These are phyloP conservation scores for Trichaptum fuscoviolaceum DNA, from an alignment of 768 basidiomycete species.

Conservation along the genomic window DNA sequence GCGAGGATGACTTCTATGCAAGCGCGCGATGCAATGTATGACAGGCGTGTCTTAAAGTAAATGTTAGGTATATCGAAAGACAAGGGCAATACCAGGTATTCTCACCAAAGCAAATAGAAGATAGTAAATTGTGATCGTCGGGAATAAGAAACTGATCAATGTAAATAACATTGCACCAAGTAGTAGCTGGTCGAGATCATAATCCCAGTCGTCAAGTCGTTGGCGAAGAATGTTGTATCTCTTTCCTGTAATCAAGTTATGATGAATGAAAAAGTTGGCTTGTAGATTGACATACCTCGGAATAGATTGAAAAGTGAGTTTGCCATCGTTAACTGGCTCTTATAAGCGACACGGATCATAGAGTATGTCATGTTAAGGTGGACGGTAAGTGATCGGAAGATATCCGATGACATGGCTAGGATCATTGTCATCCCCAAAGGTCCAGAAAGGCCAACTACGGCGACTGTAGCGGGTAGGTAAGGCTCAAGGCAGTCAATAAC, in stretches of 20 bases:
- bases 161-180: slow-evolving; percentile 91
- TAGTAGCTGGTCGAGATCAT: slow-evolving; percentile 91
- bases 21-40: slow-evolving; percentile 54
- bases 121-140: slow-evolving; percentile 86
- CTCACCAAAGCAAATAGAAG: slow-evolving; percentile 65
- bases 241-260: slow-evolving; percentile 54
- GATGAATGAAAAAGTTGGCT: slow-evolving; percentile 5
- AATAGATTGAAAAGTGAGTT: slow-evolving; percentile 86
- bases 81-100: not conserved
- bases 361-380: slow-evolving; percentile 72
- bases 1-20: slow-evolving; percentile 59
- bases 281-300: slow-evolving; percentile 48
- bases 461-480: slow-evolving; percentile 30
- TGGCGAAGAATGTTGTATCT: slow-evolving; percentile 81
- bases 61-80: not conserved
- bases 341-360: slow-evolving; percentile 56
- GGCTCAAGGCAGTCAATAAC: slow-evolving; percentile 24
- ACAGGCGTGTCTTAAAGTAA: slow-evolving; percentile 41
- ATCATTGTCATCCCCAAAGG: slow-evolving; percentile 55
- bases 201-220: slow-evolving; percentile 86
- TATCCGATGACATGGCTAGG: slow-evolving; percentile 61
- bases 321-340: slow-evolving; percentile 48
- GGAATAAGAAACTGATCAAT: slow-evolving; percentile 71
- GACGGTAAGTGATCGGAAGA: slow-evolving; percentile 58
- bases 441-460: slow-evolving; percentile 24